These are phyloP conservation scores for Penicillium psychrosexuale DNA, from an alignment of 2,329 filamentous ascomycete species.

Conservation along the genomic window DNA sequence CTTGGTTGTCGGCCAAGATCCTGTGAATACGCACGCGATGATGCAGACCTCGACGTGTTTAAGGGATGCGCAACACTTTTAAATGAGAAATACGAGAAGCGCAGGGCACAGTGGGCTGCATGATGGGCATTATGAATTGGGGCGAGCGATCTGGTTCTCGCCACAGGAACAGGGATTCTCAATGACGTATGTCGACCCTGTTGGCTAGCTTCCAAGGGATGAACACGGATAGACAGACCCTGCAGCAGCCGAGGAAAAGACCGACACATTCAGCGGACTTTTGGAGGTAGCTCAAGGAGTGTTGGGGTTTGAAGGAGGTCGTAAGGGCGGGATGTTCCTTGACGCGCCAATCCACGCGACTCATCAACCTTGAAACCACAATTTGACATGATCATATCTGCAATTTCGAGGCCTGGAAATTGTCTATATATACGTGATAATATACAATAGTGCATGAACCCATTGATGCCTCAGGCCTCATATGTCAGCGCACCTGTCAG, in stretches of 20 bases:
- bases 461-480: neutral
- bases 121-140: conserved; percentile 19
- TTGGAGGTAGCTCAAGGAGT: neutral
- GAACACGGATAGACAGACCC: conserved; percentile 31
- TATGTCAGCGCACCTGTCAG: neutral
- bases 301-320: conserved; percentile 1
- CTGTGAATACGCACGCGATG: conserved; percentile 7
- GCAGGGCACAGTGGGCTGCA: conserved; percentile 5
- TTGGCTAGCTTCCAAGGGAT: conserved; percentile 24
- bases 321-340: conserved; percentile 4
- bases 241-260: conserved; percentile 22
- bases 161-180: conserved; percentile 30
- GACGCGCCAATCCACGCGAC: conserved; percentile 14
- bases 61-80: neutral
- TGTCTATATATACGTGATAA: neutral
- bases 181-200: conserved; percentile 29
- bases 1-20: neutral
- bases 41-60: neutral
- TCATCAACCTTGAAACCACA: neutral
- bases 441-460: neutral
- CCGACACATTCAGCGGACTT: conserved; percentile 33
- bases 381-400: neutral
- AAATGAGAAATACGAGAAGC: neutral
- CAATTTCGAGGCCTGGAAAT: neutral
- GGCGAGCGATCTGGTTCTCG: conserved; percentile 22